These are phyloP conservation scores for Citrullus colocynthis DNA, from an alignment of 306 rosid genomes.

Conservation along the genomic window DNA sequence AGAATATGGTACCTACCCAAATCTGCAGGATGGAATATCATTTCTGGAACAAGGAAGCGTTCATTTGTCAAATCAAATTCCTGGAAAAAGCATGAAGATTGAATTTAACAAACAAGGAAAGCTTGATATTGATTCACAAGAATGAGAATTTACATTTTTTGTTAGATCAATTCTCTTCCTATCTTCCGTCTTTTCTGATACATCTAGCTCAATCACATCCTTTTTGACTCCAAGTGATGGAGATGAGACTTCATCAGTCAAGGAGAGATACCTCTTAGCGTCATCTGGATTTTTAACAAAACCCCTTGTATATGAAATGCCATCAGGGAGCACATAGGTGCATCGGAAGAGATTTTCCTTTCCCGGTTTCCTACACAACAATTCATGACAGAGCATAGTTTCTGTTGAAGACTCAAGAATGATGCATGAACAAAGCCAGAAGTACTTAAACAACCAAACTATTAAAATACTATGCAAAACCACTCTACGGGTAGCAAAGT, in stretches of 20 bases:
- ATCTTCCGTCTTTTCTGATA: slow-evolving; percentile 24
- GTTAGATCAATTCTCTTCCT: slow-evolving; percentile 53
- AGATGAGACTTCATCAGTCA: slow-evolving; percentile 21
- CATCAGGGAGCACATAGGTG: slow-evolving; percentile 91
- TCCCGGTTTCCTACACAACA: slow-evolving; percentile 39
- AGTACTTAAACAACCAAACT: background rate
- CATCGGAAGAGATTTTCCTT: slow-evolving; percentile 54
- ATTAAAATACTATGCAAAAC: background rate
- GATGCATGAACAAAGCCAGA: background rate
- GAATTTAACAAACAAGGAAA: background rate
- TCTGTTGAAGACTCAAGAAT: background rate
- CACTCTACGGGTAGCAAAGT: background rate
- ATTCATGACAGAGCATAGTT: background rate
- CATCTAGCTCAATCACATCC: slow-evolving; percentile 16
- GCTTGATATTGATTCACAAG: background rate
- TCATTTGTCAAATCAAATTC: slow-evolving; percentile 92
- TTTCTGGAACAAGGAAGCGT: slow-evolving; percentile 92
- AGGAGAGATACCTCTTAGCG: slow-evolving; percentile 38
- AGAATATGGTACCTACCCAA: slow-evolving; percentile 38
- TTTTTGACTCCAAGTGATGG: slow-evolving; percentile 11
- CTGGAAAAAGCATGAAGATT: slow-evolving; percentile 21
- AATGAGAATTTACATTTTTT: slow-evolving; percentile 40
- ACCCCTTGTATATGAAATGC: slow-evolving; percentile 59
- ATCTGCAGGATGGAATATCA: slow-evolving; percentile 94
- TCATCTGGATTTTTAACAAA: slow-evolving; percentile 63